phyloP scores from a whole-genome alignment of 129 eudicot genomes.

The Flaveria brownii region DNA sequence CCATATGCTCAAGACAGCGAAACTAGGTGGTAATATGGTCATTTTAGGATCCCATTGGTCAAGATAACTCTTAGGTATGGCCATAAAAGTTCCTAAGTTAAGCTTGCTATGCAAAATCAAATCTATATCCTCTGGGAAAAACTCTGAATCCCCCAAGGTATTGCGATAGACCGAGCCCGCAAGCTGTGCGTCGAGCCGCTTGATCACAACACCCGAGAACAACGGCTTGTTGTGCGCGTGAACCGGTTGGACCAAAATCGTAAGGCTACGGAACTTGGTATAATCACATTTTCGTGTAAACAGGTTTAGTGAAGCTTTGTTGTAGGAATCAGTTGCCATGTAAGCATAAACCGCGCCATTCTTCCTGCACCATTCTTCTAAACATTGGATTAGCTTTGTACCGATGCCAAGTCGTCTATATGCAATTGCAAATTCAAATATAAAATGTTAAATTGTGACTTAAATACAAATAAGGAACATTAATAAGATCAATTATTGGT shows the following conservation, averaged over 20 bases:
- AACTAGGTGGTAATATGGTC: conserved; percentile 49
- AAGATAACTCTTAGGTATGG: conserved; percentile 44
- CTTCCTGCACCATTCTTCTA: conserved; percentile 64
- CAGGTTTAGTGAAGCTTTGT: conserved; percentile 56
- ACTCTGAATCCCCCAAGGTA: conserved; percentile 6
- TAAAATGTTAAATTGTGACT: neutral
- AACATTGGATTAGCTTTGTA: conserved; percentile 10
- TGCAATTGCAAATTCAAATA: neutral
- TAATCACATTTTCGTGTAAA: conserved; percentile 13
- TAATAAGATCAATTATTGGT: neutral
- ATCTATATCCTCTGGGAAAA: conserved; percentile 27
- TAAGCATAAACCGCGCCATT: conserved; percentile 63
- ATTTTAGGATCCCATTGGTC: conserved; percentile 40
- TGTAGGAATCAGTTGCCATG: conserved; percentile 66
- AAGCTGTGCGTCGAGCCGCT: neutral
- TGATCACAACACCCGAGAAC: conserved; percentile 6
- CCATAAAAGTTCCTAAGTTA: conserved; percentile 70
- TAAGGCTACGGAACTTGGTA: conserved; percentile 11
- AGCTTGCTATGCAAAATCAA: conserved; percentile 47
- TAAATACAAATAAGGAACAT: neutral
- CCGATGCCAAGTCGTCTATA: conserved; percentile 5
- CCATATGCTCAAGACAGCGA: conserved; percentile 70
- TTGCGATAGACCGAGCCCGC: neutral
- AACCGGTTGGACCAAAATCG: conserved; percentile 10
- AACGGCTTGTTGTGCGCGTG: conserved; percentile 15